Evolutionary conservation across 2,329 filamentous ascomycete species (phyloP).

Genomic region (Alternaria solani): DNA sequence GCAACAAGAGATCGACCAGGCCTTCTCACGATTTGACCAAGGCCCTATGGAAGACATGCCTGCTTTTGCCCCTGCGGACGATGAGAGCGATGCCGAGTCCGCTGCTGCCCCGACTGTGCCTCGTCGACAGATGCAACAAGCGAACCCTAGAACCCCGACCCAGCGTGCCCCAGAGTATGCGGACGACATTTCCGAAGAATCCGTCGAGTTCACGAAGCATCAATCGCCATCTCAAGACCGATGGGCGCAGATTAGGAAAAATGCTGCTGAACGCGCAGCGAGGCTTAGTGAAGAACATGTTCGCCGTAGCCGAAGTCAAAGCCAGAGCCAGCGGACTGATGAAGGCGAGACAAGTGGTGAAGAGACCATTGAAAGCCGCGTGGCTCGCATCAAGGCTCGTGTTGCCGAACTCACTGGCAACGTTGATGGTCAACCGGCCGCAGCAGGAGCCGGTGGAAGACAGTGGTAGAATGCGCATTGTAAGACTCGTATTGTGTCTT

Average conservation of each 20-base stretch:
- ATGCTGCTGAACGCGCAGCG: constrained; percentile 82
- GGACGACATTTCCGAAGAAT: constrained; percentile 54
- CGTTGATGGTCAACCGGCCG: constrained; percentile 36
- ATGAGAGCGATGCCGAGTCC: constrained; percentile 45
- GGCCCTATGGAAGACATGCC: constrained; percentile 88
- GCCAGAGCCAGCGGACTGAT: constrained; percentile 68
- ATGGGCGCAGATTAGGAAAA: constrained; percentile 96
- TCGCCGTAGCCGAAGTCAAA: constrained; percentile 63
- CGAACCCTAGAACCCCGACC: constrained; percentile 27
- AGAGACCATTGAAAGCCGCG: constrained; percentile 95
- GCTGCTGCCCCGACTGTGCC: constrained; percentile 32
- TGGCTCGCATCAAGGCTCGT: constrained; percentile 95
- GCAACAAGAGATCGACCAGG: constrained; percentile 65
- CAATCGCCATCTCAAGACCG: constrained; percentile 69
- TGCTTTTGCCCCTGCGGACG: constrained; percentile 72
- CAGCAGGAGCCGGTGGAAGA: constrained; percentile 19
- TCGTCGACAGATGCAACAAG: constrained; percentile 32
- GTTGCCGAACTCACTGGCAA: constrained; percentile 88
- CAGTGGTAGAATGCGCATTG: constrained; percentile 28
- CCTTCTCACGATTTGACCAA: constrained; percentile 80
- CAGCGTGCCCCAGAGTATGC: constrained; percentile 25
- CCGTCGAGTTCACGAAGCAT: constrained; percentile 48
- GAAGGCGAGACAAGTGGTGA: constrained; percentile 94
- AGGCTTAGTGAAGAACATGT: constrained; percentile 71
- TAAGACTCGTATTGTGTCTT: constrained; percentile 3